Evolutionary conservation across 106 monocot genomes (phyloP).

Genomic region (Posidonia australis): DNA sequence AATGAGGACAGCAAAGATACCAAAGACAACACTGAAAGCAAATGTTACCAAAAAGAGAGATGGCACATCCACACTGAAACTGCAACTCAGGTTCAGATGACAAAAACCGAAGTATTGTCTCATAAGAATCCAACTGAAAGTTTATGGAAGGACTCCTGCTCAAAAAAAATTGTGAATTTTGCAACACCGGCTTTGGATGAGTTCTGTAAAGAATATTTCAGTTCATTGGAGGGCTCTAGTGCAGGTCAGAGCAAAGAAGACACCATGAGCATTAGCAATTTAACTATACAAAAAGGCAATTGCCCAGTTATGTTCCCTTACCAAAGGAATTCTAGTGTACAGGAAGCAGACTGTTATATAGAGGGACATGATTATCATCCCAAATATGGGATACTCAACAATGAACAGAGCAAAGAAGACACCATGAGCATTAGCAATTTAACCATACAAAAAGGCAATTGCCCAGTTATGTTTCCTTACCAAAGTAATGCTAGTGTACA

Average conservation of each 20-base stretch:
- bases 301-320: too few species aligned
- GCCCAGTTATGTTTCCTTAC: too few species aligned
- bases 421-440: conserved; percentile 10
- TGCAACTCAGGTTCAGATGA: conserved; percentile 7
- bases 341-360: conserved; percentile 12
- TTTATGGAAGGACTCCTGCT: conserved; percentile 33
- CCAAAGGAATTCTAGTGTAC: conserved; percentile 15
- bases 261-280: conserved; percentile 11
- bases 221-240: conserved; percentile 16
- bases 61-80: not conserved
- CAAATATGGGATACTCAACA: conserved; percentile 1
- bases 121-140: conserved; percentile 18
- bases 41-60: conserved; percentile 4
- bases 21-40: conserved; percentile 4
- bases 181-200: conserved; percentile 77
- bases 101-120: not conserved
- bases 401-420: conserved; percentile 18
- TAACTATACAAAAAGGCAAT: too few species aligned
- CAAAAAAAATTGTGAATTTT: conserved; percentile 25
- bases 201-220: conserved; percentile 86
- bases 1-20: conserved; percentile 4
- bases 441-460: too few species aligned
- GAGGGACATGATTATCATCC: conserved; percentile 10
- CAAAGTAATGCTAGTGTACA: conserved; percentile 15
- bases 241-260: conserved; percentile 13